Percentiles rank a stretch among this genome's conserved stretches.
Conservation (phyloP, 495 filamentous ascomycete species). For the Daldinia grandis region DNA sequence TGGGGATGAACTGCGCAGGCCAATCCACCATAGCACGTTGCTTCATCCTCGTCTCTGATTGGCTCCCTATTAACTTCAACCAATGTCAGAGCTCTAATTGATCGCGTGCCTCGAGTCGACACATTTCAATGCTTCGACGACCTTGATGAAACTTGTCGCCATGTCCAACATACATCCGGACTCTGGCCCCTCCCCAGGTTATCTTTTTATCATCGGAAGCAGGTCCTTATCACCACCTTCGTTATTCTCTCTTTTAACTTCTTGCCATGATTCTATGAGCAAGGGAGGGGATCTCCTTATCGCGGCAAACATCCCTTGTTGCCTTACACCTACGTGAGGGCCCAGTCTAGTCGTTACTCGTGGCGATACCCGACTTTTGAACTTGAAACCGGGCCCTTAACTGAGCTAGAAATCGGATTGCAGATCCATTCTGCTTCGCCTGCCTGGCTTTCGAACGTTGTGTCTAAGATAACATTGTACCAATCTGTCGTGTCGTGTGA, state of each 20-base stretch:
- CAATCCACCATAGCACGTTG: constrained; percentile 39
- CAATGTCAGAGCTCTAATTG: constrained; percentile 47
- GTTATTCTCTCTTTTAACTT: constrained; percentile 5
- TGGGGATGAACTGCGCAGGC: constrained; percentile 30
- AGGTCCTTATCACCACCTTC: not conserved
- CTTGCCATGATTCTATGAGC: constrained; percentile 10
- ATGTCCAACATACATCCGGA: constrained; percentile 36
- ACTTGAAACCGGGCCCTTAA: not conserved
- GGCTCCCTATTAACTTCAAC: constrained; percentile 26
- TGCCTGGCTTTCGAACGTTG: not conserved
- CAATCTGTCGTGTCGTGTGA: constrained; percentile 27
- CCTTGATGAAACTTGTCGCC: constrained; percentile 15
- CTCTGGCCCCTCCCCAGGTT: constrained; percentile 23
- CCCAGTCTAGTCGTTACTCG: not conserved
- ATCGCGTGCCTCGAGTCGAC: constrained; percentile 48
- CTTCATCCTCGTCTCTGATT: constrained; percentile 32
- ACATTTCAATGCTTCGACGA: constrained; percentile 37
- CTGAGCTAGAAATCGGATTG: not conserved
- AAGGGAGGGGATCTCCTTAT: constrained; percentile 2
- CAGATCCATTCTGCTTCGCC: not conserved
- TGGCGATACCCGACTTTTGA: constrained; percentile 1
- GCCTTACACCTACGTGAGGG: constrained; percentile 15
- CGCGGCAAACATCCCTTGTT: constrained; percentile 10
- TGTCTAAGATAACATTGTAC: not conserved
- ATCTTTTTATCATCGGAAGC: constrained; percentile 14